These are phyloP conservation scores for Prunus persica DNA, from an alignment of 306 rosid species.

Conservation along the genomic window Prunus_persica_NCBIv2 NC_034016.1:228501-229000, in stretches of 20 bases:
- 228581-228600: neutral
- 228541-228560: no score
- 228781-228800: conserved; percentile 91
- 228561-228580: neutral
- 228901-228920: neutral
- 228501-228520: neutral
- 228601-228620: neutral
- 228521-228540: no score
- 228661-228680: conserved; percentile 60
- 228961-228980: neutral
- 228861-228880: neutral
- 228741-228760: conserved; percentile 84
- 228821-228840: conserved; percentile 61
- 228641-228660: neutral
- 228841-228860: neutral
- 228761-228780: conserved; percentile 95
- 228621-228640: neutral
- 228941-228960: neutral
- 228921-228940: neutral
- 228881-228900: neutral
- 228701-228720: conserved; percentile 92
- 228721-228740: conserved; percentile 86
- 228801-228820: conserved; percentile 99
- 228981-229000: neutral
- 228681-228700: conserved; percentile 98